Evolutionary conservation across 192 early-diverging fungal species (phyloP).

Genomic region (Entomortierella lignicola): DNA sequence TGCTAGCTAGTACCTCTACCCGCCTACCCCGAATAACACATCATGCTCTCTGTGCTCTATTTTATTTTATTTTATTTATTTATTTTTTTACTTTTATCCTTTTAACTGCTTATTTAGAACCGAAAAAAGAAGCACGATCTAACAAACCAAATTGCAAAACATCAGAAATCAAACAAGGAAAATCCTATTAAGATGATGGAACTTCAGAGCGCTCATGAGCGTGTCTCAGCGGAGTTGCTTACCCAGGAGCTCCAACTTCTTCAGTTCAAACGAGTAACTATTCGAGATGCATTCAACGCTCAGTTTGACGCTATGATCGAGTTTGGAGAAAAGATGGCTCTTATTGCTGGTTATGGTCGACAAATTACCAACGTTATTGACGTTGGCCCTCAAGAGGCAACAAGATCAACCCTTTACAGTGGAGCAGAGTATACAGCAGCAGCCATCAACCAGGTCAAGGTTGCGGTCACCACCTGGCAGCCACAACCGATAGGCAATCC

Average conservation of each 20-base stretch:
- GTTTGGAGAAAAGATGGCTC: constrained; percentile 53
- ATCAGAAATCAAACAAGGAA: constrained; percentile 52
- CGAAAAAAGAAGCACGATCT: constrained; percentile 54
- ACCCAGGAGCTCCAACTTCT: constrained; percentile 48
- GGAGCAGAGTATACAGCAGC: constrained; percentile 52
- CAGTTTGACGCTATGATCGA: constrained; percentile 57
- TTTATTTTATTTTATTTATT: neutral
- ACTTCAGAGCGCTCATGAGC: constrained; percentile 41
- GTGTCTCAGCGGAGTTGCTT: constrained; percentile 46
- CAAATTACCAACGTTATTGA: constrained; percentile 53
- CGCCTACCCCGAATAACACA: neutral
- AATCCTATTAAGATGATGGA: constrained; percentile 56
- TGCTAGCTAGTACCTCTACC: too few relatives aligned
- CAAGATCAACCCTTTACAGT: constrained; percentile 28
- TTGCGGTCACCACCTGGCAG: constrained; percentile 52
- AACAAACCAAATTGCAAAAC: constrained; percentile 47
- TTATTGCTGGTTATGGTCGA: constrained; percentile 57
- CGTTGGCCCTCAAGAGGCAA: constrained; percentile 29
- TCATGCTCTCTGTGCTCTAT: neutral
- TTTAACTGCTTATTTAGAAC: constrained; percentile 20
- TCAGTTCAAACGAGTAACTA: constrained; percentile 50
- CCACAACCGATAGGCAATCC: constrained; percentile 28
- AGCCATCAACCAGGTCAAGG: constrained; percentile 44
- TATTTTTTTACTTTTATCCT: neutral
- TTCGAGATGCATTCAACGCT: constrained; percentile 47